These are phyloP conservation scores for Beauveria scarabaeidicola DNA, from an alignment of 2,329 filamentous ascomycete species.

Conservation along the genomic window DNA sequence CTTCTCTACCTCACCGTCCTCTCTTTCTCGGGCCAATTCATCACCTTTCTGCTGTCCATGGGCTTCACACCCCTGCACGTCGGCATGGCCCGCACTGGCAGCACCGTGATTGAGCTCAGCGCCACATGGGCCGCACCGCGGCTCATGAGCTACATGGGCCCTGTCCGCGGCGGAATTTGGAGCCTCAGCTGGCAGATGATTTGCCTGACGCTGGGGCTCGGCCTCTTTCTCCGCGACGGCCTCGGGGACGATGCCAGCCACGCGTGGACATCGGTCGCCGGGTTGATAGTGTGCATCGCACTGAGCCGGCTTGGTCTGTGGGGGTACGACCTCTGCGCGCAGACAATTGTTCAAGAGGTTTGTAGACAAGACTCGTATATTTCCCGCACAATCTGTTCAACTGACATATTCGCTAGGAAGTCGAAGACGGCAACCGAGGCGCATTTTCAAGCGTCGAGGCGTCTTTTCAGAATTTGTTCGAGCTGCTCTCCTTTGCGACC, in stretches of 20 bases:
- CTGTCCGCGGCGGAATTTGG: slow-evolving; percentile 62
- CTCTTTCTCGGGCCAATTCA: slow-evolving; percentile 53
- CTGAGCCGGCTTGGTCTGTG: slow-evolving; percentile 53
- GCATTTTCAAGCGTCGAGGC: slow-evolving; percentile 61
- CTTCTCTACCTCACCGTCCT: slow-evolving; percentile 56
- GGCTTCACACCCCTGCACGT: slow-evolving; percentile 45
- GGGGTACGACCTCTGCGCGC: slow-evolving; percentile 53
- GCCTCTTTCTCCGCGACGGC: slow-evolving; percentile 31
- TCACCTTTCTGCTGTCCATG: slow-evolving; percentile 51
- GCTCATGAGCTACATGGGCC: slow-evolving; percentile 46
- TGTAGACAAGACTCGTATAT: slow-evolving; percentile 10
- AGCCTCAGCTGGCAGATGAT: slow-evolving; percentile 58
- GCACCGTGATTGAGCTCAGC: slow-evolving; percentile 47
- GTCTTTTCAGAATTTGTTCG: slow-evolving; percentile 60
- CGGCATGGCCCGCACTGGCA: slow-evolving; percentile 42
- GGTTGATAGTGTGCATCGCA: slow-evolving; percentile 41
- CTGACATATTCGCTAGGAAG: slow-evolving; percentile 31
- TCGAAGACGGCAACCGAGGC: slow-evolving; percentile 49
- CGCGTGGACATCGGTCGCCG: slow-evolving; percentile 31
- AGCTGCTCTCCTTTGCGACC: slow-evolving; percentile 55
- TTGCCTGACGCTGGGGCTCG: slow-evolving; percentile 39
- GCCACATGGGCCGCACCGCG: slow-evolving; percentile 53
- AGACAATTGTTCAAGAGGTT: slow-evolving; percentile 54
- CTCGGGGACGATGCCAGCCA: slow-evolving; percentile 21
- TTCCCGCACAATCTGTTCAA: neutral